These are phyloP conservation scores for Plasmodium malariae DNA, from an alignment of 169 alveolate species.

Conservation along the genomic window DNA sequence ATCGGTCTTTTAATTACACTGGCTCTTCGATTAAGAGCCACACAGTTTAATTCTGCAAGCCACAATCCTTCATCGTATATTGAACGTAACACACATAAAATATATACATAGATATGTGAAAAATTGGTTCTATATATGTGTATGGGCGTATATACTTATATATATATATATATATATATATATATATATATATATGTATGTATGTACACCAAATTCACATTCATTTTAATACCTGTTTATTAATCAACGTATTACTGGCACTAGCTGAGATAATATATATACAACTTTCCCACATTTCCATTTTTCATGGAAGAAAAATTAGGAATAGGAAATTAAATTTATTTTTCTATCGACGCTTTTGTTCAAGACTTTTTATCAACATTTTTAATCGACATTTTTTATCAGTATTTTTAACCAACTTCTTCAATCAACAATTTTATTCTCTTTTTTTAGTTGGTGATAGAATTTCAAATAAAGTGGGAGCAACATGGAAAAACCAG, in stretches of 20 bases:
- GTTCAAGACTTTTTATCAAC: too few relatives aligned
- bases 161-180: background rate
- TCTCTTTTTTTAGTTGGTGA: conserved; percentile 56
- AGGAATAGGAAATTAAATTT: too few relatives aligned
- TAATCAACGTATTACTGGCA: too few relatives aligned
- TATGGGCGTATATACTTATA: background rate
- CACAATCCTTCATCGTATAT: conserved; percentile 12
- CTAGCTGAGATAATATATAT: too few relatives aligned
- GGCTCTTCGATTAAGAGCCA: conserved; percentile 45
- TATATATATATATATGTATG: background rate
- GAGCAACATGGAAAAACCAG: conserved; percentile 46
- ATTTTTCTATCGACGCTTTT: too few relatives aligned
- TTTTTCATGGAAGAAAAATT: too few relatives aligned
- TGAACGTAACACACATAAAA: conserved; percentile 38
- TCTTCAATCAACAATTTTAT: too few relatives aligned
- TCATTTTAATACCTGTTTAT: too few relatives aligned
- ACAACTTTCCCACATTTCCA: too few relatives aligned
- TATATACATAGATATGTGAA: background rate
- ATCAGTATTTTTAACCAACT: too few relatives aligned
- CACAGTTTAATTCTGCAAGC: conserved; percentile 27
- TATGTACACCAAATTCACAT: background rate
- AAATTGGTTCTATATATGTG: too few relatives aligned
- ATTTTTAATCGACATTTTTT: too few relatives aligned
- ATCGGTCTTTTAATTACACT: conserved; percentile 22
- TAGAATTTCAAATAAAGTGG: conserved; percentile 29